Base-by-base conservation (phyloP, 768 basidiomycete genomes). In the Mycena vulgaris region DNA sequence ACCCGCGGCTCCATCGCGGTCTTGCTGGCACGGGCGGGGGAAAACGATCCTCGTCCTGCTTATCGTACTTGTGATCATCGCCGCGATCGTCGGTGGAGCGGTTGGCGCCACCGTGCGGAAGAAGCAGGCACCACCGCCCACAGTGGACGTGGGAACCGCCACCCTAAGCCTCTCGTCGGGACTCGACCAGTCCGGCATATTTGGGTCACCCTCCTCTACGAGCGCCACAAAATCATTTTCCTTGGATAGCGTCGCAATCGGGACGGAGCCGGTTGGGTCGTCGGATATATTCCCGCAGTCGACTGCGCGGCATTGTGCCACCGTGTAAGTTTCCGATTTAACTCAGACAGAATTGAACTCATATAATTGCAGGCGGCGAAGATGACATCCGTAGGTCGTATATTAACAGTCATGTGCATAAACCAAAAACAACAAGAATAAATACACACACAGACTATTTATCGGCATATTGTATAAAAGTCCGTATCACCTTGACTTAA, bases 41-140 rank as follows among this genome's bases (percentile, higher is more conserved):
- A 53, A 42, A 35, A 17, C 25, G 47, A 33, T 65, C 27, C 30
- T 59, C 1, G 68, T 28, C 1, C 37, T 42, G 19, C 28, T 64
- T 6, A 49, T 69, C 16, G 21, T 35, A n/a, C 47, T 69, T 9
- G 68, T 64, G 39, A 52, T 64, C 37, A 33, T 69, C 16, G 68
- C 48, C 56, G 68, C 48, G 23, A 30, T 69, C 62, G 42, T 69
- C 62, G 68, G 62, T 23, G 68, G 48, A 5, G 62, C 68, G 39
- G 61, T 69, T 9, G 68, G 68, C 19, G 56, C 55, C 21, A 59
- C 68, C 1, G 14, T 17, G 7, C 35, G 28, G 14, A 63, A 37
- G 25, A 57, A 27, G 33, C n/a, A 11, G 13, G 3, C 53, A 2
- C 2, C 35, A 16, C 2, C 31, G 6, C 48, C 48, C 11, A 47